Base-by-base conservation (phyloP, 495 filamentous ascomycete genomes). In the Darksidea phi region DNA sequence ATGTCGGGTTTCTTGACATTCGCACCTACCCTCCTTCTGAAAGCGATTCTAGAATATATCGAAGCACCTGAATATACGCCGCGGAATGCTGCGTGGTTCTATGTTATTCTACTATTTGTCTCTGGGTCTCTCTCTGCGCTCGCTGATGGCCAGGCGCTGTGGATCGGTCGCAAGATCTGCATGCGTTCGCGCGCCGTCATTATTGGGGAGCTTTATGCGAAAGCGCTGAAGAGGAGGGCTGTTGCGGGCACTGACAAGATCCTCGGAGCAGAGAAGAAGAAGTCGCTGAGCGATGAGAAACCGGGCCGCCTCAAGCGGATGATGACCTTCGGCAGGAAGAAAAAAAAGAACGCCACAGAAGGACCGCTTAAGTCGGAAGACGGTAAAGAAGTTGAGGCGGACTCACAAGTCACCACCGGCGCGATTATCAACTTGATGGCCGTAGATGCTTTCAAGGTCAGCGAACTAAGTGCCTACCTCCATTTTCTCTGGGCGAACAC, bases 361-460 rank as follows among this genome's bases (percentile, higher is more conserved):
- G 54, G 63, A 8, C 47, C 61, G 21, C 51, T 66, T 64, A 69
- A 70, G 68, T 48, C 72, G 63, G 20, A 77, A 8, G 74, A 75
- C 2, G 55, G 73, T 13, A 69, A 77, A 21, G 61, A 73, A 48
- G 75, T 69, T 6, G 76, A 80, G 8, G n/a, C n/a, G n/a, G 83
- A 87, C 32, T 84, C 87, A 41, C 89, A 95, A 73, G 94, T 88
- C 18, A 96, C 95, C 64, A 79, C 91, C 56, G 95, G 95, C 57
- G 94, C 92, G 21, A 96, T 99, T 71, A 97, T 97, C 76, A 99
- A 97, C 71, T 74, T 99, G 63, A 99, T 99, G 95, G 86, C 95
- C 10, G 95, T 99, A 54, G 95, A 99, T 79, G 96, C 94, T 32
- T 97, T 97, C 82, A 99, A 99, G 75, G 88, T 97, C 50, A 89